Percentiles rank a stretch among this genome's conserved stretches.
phyloP scores from a whole-genome alignment of 164 flowering plant genomes.

The Sextonia rubra region DNA sequence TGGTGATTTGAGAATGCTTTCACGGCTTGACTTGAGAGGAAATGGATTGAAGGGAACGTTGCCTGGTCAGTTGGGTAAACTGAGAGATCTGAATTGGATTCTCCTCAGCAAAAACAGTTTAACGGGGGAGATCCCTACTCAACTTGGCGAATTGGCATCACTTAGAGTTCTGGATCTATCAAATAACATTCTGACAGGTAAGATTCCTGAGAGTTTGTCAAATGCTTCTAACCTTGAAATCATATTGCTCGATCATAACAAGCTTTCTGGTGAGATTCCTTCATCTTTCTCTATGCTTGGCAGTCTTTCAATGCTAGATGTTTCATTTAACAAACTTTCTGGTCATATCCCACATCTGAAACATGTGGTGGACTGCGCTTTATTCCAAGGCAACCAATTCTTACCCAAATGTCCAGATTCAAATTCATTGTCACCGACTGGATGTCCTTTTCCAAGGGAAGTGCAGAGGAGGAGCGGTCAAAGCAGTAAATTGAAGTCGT shows the following conservation, averaged over 20 bases:
- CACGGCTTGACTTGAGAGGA: slow-evolving; percentile 42
- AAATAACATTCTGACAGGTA: slow-evolving; percentile 38
- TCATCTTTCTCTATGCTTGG: slow-evolving; percentile 42
- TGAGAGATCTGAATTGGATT: slow-evolving; percentile 34
- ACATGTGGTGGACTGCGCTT: slow-evolving; percentile 30
- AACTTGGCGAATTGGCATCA: slow-evolving; percentile 42
- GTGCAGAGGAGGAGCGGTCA: slow-evolving; percentile 14
- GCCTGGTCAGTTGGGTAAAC: slow-evolving; percentile 39
- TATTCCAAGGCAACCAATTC: slow-evolving; percentile 43
- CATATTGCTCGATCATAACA: slow-evolving; percentile 51
- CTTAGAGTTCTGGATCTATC: slow-evolving; percentile 55
- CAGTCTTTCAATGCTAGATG: slow-evolving; percentile 37
- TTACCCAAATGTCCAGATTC: slow-evolving; percentile 38
- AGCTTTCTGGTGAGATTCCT: slow-evolving; percentile 56
- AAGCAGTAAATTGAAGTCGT: slow-evolving; percentile 24
- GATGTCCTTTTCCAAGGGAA: slow-evolving; percentile 28
- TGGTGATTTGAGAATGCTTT: slow-evolving; percentile 38
- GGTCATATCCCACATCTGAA: slow-evolving; percentile 53
- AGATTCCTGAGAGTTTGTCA: slow-evolving; percentile 45
- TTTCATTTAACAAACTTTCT: slow-evolving; percentile 69
- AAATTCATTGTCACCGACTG: slow-evolving; percentile 22
- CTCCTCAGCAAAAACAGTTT: slow-evolving; percentile 52
- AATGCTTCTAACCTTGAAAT: slow-evolving; percentile 38
- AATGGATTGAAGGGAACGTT: slow-evolving; percentile 51
- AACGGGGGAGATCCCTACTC: slow-evolving; percentile 47